A percentile compares a stretch with the other conserved stretches of the same genome.
These are phyloP conservation scores for Astragalus membranaceus DNA, from an alignment of 306 rosid species.

Conservation along the genomic window DNA sequence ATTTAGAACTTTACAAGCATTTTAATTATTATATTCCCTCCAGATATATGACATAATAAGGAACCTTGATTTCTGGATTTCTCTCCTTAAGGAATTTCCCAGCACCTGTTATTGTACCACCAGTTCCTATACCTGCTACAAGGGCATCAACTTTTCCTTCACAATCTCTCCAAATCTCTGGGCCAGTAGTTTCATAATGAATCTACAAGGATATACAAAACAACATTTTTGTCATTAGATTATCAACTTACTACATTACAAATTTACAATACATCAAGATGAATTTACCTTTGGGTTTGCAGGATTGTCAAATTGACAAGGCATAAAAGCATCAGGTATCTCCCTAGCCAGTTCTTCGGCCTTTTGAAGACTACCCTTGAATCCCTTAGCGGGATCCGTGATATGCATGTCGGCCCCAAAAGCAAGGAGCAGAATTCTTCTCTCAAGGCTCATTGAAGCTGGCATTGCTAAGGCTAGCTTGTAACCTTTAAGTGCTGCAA, in stretches of 20 bases:
- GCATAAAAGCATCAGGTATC: conserved; percentile 47
- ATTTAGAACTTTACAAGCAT: background rate
- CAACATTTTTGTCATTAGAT: background rate
- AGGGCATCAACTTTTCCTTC: conserved; percentile 56
- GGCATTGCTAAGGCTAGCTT: conserved; percentile 49
- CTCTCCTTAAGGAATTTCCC: conserved; percentile 71
- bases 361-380: conserved; percentile 39
- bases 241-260: background rate
- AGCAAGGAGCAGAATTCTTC: conserved; percentile 57
- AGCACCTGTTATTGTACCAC: conserved; percentile 57
- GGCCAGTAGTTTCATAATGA: conserved; percentile 79
- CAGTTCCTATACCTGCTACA: conserved; percentile 64
- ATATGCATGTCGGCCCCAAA: conserved; percentile 64
- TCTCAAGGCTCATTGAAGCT: conserved; percentile 49
- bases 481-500: conserved; percentile 68
- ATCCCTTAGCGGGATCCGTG: conserved; percentile 47
- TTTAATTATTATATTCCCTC: background rate
- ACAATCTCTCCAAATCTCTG: conserved; percentile 78
- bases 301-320: conserved; percentile 50
- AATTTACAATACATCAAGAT: background rate
- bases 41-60: background rate
- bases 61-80: conserved; percentile 65
- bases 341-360: conserved; percentile 33
- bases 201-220: conserved; percentile 30
- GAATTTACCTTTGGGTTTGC: conserved; percentile 54